Percentiles rank a stretch among this genome's conserved stretches.
These are phyloP conservation scores for Aquilaria yunnanensis DNA, from an alignment of 345 rosid genomes.

Conservation along the genomic window DNA sequence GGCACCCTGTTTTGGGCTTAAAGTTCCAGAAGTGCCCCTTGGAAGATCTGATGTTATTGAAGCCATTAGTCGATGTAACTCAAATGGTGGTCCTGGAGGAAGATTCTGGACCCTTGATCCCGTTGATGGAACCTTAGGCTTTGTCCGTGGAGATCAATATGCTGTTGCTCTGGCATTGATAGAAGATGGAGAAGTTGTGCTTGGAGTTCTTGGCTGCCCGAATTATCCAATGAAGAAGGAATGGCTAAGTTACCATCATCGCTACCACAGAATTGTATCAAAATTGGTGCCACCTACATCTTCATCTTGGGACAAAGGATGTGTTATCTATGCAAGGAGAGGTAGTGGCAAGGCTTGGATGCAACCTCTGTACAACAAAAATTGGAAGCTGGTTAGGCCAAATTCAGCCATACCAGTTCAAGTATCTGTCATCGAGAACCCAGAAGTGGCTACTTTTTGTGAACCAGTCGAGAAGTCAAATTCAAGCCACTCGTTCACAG, in stretches of 20 bases:
- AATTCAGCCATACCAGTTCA: slow-evolving; percentile 33
- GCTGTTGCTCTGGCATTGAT: slow-evolving; percentile 48
- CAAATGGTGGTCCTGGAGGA: slow-evolving; percentile 28
- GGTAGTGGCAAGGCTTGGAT: slow-evolving; percentile 48
- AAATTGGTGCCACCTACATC: slow-evolving; percentile 33
- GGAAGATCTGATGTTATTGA: slow-evolving; percentile 35
- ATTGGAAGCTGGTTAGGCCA: slow-evolving; percentile 33
- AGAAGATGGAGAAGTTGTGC: slow-evolving; percentile 46
- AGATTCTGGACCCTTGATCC: slow-evolving; percentile 54
- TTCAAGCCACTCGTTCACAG: slow-evolving; percentile 54
- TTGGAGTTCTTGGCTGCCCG: slow-evolving; percentile 59
- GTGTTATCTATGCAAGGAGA: slow-evolving; percentile 39
- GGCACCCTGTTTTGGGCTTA: slow-evolving; percentile 41
- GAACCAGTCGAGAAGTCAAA: slow-evolving; percentile 54
- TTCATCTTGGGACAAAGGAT: slow-evolving; percentile 52
- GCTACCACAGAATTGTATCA: slow-evolving; percentile 49
- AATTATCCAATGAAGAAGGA: slow-evolving; percentile 53
- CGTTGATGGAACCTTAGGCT: slow-evolving; percentile 53
- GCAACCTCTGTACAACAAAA: slow-evolving; percentile 34
- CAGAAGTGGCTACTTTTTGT: slow-evolving; percentile 48
- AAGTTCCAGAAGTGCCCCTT: slow-evolving; percentile 25
- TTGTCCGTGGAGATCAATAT: slow-evolving; percentile 55
- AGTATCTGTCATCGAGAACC: slow-evolving; percentile 41
- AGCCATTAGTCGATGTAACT: slow-evolving; percentile 43
- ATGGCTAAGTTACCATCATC: slow-evolving; percentile 48